These are phyloP conservation scores for Russula brevipes DNA, from an alignment of 768 basidiomycete species.

Conservation along the genomic window DNA sequence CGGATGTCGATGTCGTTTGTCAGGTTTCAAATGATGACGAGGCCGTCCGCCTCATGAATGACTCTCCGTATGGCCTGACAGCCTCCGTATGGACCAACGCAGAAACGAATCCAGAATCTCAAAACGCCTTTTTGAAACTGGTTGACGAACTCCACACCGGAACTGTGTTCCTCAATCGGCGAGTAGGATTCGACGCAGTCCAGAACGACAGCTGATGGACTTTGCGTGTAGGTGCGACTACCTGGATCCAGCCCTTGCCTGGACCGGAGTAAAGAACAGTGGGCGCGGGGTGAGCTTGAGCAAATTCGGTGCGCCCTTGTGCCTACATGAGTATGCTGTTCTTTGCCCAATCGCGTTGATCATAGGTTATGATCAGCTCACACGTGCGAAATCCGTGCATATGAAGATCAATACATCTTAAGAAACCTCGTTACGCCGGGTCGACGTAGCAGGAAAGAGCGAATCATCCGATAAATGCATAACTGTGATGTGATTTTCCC, in stretches of 20 bases:
- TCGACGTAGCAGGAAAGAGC: not conserved
- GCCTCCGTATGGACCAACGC: slow-evolving; percentile 91
- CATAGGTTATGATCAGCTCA: slow-evolving; percentile 82
- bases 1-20: not conserved
- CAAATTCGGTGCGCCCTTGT: slow-evolving; percentile 62
- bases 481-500: not conserved
- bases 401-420: slow-evolving; percentile 66
- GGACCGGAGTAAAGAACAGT: slow-evolving; percentile 93
- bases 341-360: slow-evolving; percentile 5
- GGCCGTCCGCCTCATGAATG: slow-evolving; percentile 90
- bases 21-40: slow-evolving; percentile 82
- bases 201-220: slow-evolving; percentile 10
- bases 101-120: slow-evolving; percentile 52
- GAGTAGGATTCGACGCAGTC: not conserved
- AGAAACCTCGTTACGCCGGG: not conserved
- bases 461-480: not conserved
- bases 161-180: slow-evolving; percentile 91
- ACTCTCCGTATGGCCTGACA: slow-evolving; percentile 91
- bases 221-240: slow-evolving; percentile 61
- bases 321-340: not conserved
- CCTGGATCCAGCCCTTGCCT: slow-evolving; percentile 88
- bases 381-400: slow-evolving; percentile 71
- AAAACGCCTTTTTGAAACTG: slow-evolving; percentile 60
- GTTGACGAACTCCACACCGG: slow-evolving; percentile 76
- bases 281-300: slow-evolving; percentile 89